Conservation (phyloP, 345 rosid species). For the Capsella bursapastoris region DNA sequence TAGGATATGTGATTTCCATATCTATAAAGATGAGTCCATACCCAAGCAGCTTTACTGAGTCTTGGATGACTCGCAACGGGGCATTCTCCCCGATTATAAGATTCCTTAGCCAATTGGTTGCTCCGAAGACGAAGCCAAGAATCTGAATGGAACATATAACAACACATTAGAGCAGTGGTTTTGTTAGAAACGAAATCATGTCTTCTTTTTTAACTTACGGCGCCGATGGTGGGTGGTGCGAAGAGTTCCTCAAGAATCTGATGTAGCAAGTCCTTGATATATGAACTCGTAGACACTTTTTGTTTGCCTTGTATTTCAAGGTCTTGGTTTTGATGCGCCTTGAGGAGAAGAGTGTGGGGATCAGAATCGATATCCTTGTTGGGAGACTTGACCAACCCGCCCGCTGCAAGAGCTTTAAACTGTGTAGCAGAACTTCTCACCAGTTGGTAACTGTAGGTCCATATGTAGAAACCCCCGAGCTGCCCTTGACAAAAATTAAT, state of each 20-base stretch:
- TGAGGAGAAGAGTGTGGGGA: constrained; percentile 57
- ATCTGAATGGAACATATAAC: constrained; percentile 53
- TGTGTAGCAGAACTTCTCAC: constrained; percentile 63
- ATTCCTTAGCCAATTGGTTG: constrained; percentile 66
- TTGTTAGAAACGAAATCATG: neutral
- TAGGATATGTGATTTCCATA: constrained; percentile 5
- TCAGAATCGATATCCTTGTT: constrained; percentile 63
- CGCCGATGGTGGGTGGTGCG: constrained; percentile 83
- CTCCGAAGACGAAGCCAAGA: constrained; percentile 79
- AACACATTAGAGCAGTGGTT: constrained; percentile 1
- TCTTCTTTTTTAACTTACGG: constrained; percentile 54
- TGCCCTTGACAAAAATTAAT: constrained; percentile 34
- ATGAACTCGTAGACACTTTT: constrained; percentile 45
- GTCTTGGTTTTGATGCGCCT: constrained; percentile 39
- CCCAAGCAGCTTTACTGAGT: constrained; percentile 86
- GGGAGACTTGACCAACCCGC: constrained; percentile 50
- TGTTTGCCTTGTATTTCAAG: constrained; percentile 41
- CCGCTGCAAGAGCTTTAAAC: constrained; percentile 56
- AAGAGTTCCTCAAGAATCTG: constrained; percentile 71
- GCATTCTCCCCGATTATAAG: constrained; percentile 76
- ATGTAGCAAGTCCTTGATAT: constrained; percentile 54
- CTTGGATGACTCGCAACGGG: constrained; percentile 77
- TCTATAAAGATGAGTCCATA: constrained; percentile 31
- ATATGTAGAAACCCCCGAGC: constrained; percentile 94
- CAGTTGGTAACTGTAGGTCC: constrained; percentile 83